phyloP scores from a whole-genome alignment of 441 rosid genomes.

The Brassica hybrid region DNA sequence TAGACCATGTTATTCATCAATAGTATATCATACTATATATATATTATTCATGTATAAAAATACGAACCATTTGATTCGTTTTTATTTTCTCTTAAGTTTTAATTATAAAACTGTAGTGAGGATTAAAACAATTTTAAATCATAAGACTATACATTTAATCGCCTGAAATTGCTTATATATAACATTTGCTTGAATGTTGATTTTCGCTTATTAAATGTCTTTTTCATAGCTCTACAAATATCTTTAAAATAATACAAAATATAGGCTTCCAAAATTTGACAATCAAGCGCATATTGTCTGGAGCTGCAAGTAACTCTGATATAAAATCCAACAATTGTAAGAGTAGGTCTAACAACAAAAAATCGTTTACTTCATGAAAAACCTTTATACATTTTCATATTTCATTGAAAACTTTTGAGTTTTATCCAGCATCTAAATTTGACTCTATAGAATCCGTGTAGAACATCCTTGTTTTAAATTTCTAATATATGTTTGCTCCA shows the following conservation, averaged over 20 bases:
- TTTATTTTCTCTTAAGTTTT: too few species aligned
- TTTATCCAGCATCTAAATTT: neutral
- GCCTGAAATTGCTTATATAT: neutral
- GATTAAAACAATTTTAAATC: too few species aligned
- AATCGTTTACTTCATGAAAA: neutral
- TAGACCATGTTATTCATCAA: neutral
- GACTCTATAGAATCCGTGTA: too few species aligned
- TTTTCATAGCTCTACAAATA: neutral
- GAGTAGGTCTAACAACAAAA: neutral
- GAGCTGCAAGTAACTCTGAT: conserved; percentile 12
- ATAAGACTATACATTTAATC: neutral
- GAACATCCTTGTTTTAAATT: too few species aligned
- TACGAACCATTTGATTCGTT: too few species aligned
- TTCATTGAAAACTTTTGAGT: neutral
- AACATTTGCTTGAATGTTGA: neutral
- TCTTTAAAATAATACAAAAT: neutral
- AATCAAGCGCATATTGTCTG: conserved; percentile 13
- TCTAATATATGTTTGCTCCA: too few species aligned
- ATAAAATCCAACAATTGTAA: neutral
- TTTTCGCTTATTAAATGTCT: neutral
- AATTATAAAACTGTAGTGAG: too few species aligned
- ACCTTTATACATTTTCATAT: neutral
- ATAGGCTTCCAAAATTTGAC: conserved; percentile 5
- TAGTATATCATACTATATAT: neutral
- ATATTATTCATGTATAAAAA: neutral